phyloP scores from a whole-genome alignment of 2,329 filamentous ascomycete species.

The Colletotrichum coccodes region DNA sequence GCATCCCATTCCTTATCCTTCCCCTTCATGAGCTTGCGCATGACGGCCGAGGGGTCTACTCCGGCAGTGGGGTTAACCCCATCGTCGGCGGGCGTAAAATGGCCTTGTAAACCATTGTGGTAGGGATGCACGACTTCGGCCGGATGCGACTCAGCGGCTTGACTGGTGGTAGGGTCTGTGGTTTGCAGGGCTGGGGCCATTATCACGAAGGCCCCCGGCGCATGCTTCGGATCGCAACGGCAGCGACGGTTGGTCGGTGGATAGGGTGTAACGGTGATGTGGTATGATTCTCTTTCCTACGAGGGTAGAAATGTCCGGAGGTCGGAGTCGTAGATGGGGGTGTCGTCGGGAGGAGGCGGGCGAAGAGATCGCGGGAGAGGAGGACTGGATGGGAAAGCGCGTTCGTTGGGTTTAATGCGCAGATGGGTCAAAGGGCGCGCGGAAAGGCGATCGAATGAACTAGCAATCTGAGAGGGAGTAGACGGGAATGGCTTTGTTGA shows the following conservation, averaged over 20 bases:
- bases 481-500: neutral
- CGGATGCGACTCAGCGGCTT: conserved; percentile 26
- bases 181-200: conserved; percentile 32
- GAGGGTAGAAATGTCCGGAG: neutral
- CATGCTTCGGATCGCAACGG: conserved; percentile 22
- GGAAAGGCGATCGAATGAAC: neutral
- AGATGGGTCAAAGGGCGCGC: neutral
- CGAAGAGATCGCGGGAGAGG: neutral
- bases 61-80: conserved; percentile 22
- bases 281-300: neutral
- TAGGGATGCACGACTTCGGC: conserved; percentile 12
- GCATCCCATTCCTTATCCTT: conserved; percentile 75
- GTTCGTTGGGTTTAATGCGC: neutral
- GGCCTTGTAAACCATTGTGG: conserved; percentile 3
- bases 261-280: neutral
- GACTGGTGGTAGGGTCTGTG: conserved; percentile 23
- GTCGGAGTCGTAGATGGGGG: neutral
- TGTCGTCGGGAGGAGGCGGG: neutral
- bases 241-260: neutral
- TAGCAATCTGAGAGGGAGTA: neutral
- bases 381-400: neutral
- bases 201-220: conserved; percentile 18
- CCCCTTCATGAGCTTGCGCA: conserved; percentile 59
- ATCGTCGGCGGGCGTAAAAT: neutral
- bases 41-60: conserved; percentile 34